A percentile compares a stretch with the other conserved stretches of the same genome.
Conservation (phyloP, 202 grass and related monocot species). For the Carex arenaria region DNA sequence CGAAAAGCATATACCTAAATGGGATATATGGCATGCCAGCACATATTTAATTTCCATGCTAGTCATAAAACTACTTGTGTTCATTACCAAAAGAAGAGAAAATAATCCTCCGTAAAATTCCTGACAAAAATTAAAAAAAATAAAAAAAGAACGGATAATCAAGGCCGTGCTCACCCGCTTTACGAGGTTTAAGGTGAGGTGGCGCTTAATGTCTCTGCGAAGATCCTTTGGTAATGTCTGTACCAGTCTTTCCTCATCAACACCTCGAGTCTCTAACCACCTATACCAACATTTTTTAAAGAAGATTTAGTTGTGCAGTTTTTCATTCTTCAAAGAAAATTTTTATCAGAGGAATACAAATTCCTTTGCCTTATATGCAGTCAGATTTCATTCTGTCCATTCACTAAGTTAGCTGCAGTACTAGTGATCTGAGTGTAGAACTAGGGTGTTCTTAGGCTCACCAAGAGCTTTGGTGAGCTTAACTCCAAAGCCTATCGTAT, state of each 20-base stretch:
- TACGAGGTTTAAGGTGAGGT: conserved; percentile 81
- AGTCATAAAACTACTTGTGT: background rate
- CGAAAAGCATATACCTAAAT: background rate
- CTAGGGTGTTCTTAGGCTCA: too few relatives aligned
- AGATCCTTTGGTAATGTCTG: conserved; percentile 85
- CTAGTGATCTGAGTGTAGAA: too few relatives aligned
- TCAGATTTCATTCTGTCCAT: background rate
- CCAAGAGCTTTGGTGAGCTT: too few relatives aligned
- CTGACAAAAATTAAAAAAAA: background rate
- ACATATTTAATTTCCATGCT: conserved; percentile 1
- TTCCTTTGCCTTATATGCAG: background rate
- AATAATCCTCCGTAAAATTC: background rate
- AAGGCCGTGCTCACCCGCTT: conserved; percentile 47
- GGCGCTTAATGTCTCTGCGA: conserved; percentile 82
- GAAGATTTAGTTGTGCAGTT: background rate
- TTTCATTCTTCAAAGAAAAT: background rate
- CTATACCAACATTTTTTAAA: background rate
- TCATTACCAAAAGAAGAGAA: background rate
- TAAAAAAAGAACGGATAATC: conserved; percentile 1
- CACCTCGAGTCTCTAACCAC: conserved; percentile 83
- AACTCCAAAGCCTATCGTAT: too few relatives aligned
- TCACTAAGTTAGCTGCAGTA: too few relatives aligned
- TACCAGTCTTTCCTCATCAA: conserved; percentile 87
- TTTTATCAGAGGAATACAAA: background rate
- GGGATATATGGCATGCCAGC: background rate